Percentiles rank a stretch among this genome's conserved stretches.
Evolutionary conservation across 2,329 filamentous ascomycete species (phyloP).

Genomic region (Neopestalotiopsis clavispora): DNA sequence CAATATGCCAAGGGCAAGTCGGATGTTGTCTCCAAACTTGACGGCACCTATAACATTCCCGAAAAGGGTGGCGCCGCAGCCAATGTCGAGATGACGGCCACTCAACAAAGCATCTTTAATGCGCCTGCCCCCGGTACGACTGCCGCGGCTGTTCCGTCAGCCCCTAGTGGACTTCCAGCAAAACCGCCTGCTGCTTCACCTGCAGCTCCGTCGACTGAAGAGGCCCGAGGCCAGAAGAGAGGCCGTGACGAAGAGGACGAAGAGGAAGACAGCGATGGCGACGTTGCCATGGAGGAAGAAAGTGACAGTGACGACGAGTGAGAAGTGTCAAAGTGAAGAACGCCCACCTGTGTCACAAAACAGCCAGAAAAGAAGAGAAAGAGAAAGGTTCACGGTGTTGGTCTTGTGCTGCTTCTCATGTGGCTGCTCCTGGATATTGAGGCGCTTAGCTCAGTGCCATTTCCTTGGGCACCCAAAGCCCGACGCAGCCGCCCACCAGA

Average conservation of each 20-base stretch:
- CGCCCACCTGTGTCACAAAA: neutral
- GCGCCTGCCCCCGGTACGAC: slow-evolving; percentile 61
- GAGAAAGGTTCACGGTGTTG: slow-evolving; percentile 32
- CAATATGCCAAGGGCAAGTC: slow-evolving; percentile 90
- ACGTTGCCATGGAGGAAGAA: slow-evolving; percentile 69
- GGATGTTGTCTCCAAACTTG: slow-evolving; percentile 85
- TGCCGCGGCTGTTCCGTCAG: slow-evolving; percentile 41
- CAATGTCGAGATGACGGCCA: slow-evolving; percentile 69
- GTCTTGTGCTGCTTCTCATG: neutral
- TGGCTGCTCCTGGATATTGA: slow-evolving; percentile 61
- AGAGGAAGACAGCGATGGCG: slow-evolving; percentile 63
- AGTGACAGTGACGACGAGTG: slow-evolving; percentile 69
- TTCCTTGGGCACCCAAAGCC: slow-evolving; percentile 76
- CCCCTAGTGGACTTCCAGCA: slow-evolving; percentile 45
- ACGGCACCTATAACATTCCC: slow-evolving; percentile 84
- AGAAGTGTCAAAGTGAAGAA: slow-evolving; percentile 25
- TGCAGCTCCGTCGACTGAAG: slow-evolving; percentile 56
- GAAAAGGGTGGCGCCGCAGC: slow-evolving; percentile 49
- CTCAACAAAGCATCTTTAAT: slow-evolving; percentile 82
- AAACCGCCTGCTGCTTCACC: slow-evolving; percentile 51
- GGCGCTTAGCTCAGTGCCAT: slow-evolving; percentile 53
- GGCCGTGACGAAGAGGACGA: slow-evolving; percentile 70
- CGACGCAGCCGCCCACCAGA: slow-evolving; percentile 80
- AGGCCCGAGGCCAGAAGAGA: slow-evolving; percentile 72
- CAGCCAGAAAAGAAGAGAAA: neutral